Conservation (phyloP, 176 grass and related monocot genomes). For the Bothriochloa decipiens region DNA sequence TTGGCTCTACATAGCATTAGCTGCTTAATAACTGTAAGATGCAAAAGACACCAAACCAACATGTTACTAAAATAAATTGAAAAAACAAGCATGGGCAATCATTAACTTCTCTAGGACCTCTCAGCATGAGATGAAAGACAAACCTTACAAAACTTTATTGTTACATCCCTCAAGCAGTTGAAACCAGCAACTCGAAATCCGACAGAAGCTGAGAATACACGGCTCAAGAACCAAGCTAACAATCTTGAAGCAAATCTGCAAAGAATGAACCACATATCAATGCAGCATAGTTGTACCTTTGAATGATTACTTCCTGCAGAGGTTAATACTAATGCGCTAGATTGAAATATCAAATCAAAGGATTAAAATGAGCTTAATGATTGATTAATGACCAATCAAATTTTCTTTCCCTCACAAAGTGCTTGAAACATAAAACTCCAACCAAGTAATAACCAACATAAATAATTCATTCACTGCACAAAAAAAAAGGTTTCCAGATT, state of each 20-base stretch:
- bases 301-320: background rate
- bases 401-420: slow-evolving; percentile 7
- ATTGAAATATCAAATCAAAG: background rate
- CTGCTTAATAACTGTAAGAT: slow-evolving; percentile 3
- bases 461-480: slow-evolving; percentile 17
- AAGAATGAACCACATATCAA: slow-evolving; percentile 33
- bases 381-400: background rate
- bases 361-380: slow-evolving; percentile 22
- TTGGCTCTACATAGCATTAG: slow-evolving; percentile 4
- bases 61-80: slow-evolving; percentile 34
- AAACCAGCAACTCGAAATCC: slow-evolving; percentile 89
- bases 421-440: background rate
- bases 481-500: slow-evolving; percentile 4
- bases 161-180: slow-evolving; percentile 94
- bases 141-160: slow-evolving; percentile 93
- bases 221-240: slow-evolving; percentile 97
- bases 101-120: slow-evolving; percentile 23
- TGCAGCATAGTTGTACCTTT: background rate
- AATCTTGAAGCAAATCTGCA: slow-evolving; percentile 87
- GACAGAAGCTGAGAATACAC: slow-evolving; percentile 76
- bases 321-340: slow-evolving; percentile 14
- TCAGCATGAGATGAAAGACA: slow-evolving; percentile 36
- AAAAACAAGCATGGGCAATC: background rate
- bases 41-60: background rate
- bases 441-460: background rate